Base-by-base conservation (phyloP, 495 filamentous ascomycete genomes). In the Aspergillus sclerotiicarbonarius region DNA sequence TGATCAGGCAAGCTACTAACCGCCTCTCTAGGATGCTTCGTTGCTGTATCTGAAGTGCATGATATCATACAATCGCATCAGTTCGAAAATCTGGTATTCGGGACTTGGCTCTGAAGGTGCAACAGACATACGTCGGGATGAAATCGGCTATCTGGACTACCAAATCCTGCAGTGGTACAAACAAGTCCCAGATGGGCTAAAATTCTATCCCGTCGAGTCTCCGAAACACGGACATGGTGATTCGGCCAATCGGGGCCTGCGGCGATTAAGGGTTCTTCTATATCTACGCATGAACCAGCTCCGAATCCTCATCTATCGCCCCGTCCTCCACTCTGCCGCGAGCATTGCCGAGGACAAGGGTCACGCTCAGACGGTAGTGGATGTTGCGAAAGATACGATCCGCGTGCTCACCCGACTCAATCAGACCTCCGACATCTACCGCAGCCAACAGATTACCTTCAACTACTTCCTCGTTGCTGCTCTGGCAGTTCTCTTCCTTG, bases 401-500 rank as follows among this genome's bases (percentile, higher is more conserved):
- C 81, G 85, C 13, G 84, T 88, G 8, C 74, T 96, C 15, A 85
- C 88, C 0, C 82, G 84, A 33, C 79, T 92, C 8, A 92, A 92
- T 67, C 85, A 86, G 63, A 87, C 84, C n/a, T 86, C 88, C 0
- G 86, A 92, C 58, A 85, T 94, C 29, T 96, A 94, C 71, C 82
- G 86, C 8, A 85, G 82, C 6, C 84, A 90, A 53, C 90, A 94
- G 68, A 84, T 91, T 35, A 86, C 86, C 58, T 93, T 92, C 75
- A 90, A 96, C 69, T 91, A 92, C 64, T 96, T 96, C 70, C 79
- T 96, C 16, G 84, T 90, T 10, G 87, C 88, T 8, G 86, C 90
- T 9, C 79, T 96, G 25, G 87, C 88, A 0, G 90, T 93, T 3
- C 76, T 96, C 8, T 92, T 94, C 68, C 82, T 96, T 0, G 90